Conservation (phyloP, 2,329 filamentous ascomycete species). For the Mycosphaerelloides madeirae region DNA sequence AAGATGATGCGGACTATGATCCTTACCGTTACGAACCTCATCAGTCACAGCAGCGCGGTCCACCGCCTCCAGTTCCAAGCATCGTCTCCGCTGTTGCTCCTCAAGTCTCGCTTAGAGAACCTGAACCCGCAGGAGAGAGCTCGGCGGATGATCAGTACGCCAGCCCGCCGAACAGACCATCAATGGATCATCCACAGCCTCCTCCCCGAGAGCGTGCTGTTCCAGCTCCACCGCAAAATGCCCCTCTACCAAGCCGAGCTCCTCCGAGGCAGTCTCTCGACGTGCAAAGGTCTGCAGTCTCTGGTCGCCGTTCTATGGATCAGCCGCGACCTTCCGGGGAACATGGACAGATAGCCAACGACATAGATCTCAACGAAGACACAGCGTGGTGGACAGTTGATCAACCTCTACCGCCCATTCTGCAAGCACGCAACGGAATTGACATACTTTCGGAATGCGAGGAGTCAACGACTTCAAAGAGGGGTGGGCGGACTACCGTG, state of each 20-base stretch:
- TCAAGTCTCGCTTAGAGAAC: slow-evolving; percentile 29
- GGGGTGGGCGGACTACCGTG: slow-evolving; percentile 65
- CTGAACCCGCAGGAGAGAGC: slow-evolving; percentile 35
- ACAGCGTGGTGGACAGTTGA: slow-evolving; percentile 85
- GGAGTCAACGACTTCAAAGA: slow-evolving; percentile 65
- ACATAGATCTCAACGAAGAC: slow-evolving; percentile 70
- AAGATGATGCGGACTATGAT: slow-evolving; percentile 61
- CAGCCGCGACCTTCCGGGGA: slow-evolving; percentile 64
- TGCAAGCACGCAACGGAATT: slow-evolving; percentile 68
- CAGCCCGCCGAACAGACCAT: slow-evolving; percentile 36
- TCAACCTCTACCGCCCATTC: slow-evolving; percentile 70
- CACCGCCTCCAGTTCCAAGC: slow-evolving; percentile 31
- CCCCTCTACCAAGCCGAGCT: slow-evolving; percentile 35
- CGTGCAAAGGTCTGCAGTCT: slow-evolving; percentile 49
- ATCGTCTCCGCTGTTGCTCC: slow-evolving; percentile 31
- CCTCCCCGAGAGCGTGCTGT: slow-evolving; percentile 39
- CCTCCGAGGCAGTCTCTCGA: slow-evolving; percentile 53
- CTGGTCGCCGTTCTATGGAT: slow-evolving; percentile 65
- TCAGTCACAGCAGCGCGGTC: slow-evolving; percentile 7
- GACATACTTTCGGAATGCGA: slow-evolving; percentile 81
- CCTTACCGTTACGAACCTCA: slow-evolving; percentile 51
- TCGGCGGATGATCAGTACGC: slow-evolving; percentile 45
- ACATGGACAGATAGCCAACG: slow-evolving; percentile 79
- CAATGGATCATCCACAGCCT: slow-evolving; percentile 31
- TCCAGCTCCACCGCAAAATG: slow-evolving; percentile 42